Conservation (phyloP, 148 eudicot species). For the Gaultheria prostrata region DNA sequence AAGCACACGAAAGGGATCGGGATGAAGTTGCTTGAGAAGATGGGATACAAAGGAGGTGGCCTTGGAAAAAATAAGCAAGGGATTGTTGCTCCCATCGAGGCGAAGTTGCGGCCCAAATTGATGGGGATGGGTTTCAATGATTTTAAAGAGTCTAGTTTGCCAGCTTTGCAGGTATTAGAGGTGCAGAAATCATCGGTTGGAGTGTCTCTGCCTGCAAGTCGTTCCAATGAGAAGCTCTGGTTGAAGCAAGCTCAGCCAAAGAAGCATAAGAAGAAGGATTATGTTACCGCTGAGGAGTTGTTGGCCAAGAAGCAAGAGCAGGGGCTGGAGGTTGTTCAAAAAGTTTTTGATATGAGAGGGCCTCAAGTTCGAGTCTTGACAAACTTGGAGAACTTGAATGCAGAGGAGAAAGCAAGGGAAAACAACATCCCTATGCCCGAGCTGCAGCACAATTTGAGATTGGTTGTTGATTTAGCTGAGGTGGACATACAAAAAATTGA, state of each 20-base stretch:
- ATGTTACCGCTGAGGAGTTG: constrained; percentile 76
- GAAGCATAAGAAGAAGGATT: constrained; percentile 57
- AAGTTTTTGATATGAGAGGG: constrained; percentile 90
- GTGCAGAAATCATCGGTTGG: constrained; percentile 32
- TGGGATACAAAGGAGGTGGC: constrained; percentile 90
- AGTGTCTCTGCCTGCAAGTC: constrained; percentile 16
- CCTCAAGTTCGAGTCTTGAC: constrained; percentile 85
- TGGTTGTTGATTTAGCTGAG: constrained; percentile 69
- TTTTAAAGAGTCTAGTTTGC: constrained; percentile 49
- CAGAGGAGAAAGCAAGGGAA: constrained; percentile 69
- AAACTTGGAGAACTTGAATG: constrained; percentile 78
- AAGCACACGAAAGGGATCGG: constrained; percentile 82
- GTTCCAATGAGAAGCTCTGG: constrained; percentile 60
- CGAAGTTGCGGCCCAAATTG: constrained; percentile 67
- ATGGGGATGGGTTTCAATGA: constrained; percentile 95
- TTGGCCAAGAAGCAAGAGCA: constrained; percentile 72
- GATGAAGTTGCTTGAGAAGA: constrained; percentile 63
- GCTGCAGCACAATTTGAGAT: constrained; percentile 69
- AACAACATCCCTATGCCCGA: constrained; percentile 85
- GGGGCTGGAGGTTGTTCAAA: constrained; percentile 59
- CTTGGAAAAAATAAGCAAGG: constrained; percentile 84
- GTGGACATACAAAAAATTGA: constrained; percentile 71
- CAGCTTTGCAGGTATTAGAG: constrained; percentile 45
- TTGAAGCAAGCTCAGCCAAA: constrained; percentile 46
- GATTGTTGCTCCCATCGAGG: constrained; percentile 78